Evolutionary conservation across 257 asterid genomes (phyloP), one percentile per base, ranked within the genome.

Genomic region (Capsicum chinense): DNA sequence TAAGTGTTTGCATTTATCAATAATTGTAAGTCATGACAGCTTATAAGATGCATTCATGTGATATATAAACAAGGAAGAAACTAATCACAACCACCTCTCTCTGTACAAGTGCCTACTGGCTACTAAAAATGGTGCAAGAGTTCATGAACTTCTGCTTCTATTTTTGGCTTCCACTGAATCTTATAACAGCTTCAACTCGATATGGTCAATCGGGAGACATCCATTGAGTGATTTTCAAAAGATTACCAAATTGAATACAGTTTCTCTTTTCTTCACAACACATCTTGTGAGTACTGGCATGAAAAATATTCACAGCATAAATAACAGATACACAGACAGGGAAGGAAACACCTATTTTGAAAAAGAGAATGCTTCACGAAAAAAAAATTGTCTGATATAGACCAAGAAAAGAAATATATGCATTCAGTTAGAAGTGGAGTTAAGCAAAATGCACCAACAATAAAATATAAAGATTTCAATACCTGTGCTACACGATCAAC

Each of bases 401-500:
- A 79, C 52, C 56, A 42, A 26, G 37, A 56, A 14, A 80, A 54
- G 42, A 39, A 26, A 57, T 56, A 64, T 33, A 37, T 56, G 16
- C 52, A 62, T 54, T 19, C 12, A 7, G 5, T 47, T 84, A 11
- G 58, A 19, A 76, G 56, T 35, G 64, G 39, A 42, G 48, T 11
- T 11, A 48, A 5, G 80, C 60, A 73, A 48, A 48, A 73, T 21
- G 19, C 19, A 73, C 59, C 42, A 19, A 48, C 11, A 48, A 73
- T 48, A 73, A 13, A 35, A 33, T 54, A 52, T 15, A 82, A 67
- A 52, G 84, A 60, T 13, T 58, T 71, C 68, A 95, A 90, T 88
- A 94, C 99, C 89, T 86, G 93, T 85, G 97, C 91, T 79, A 94
- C 98, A 83, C 99, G 94, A 66, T 93, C 97, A 70, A 96, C 86